A percentile compares a stretch with the other conserved stretches of the same genome.
These are phyloP conservation scores for Fusarium avenaceum DNA, from an alignment of 2,329 filamentous ascomycete species.

Conservation along the genomic window DNA sequence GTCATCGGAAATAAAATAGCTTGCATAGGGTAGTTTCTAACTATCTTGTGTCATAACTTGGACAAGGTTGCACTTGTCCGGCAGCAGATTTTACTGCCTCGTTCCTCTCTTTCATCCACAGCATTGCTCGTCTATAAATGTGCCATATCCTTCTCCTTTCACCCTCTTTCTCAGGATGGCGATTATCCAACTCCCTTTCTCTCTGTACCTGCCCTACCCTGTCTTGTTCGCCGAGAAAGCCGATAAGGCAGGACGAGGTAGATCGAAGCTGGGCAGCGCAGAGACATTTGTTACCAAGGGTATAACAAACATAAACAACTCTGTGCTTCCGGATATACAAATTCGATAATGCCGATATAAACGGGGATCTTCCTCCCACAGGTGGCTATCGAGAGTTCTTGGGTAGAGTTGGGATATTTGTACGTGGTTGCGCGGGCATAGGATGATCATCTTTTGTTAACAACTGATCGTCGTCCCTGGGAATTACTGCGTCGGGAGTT, in stretches of 20 bases:
- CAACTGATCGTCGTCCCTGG: constrained; percentile 27
- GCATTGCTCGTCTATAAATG: constrained; percentile 20
- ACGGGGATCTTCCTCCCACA: constrained; percentile 20
- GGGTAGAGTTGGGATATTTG: constrained; percentile 7
- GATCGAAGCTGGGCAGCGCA: constrained; percentile 30
- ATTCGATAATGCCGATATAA: constrained; percentile 37
- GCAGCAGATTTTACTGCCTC: constrained; percentile 26
- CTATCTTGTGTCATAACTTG: constrained; percentile 36
- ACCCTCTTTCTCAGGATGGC: constrained; percentile 28
- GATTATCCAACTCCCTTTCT: constrained; percentile 18
- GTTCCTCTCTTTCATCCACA: constrained; percentile 28
- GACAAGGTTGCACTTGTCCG: constrained; percentile 23
- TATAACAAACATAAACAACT: constrained; percentile 32
- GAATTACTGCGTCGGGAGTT: constrained; percentile 57
- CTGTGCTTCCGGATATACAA: constrained; percentile 45
- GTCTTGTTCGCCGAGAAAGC: constrained; percentile 20
- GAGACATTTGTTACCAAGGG: constrained; percentile 29
- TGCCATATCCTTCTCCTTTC: constrained; percentile 16
- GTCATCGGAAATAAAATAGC: constrained; percentile 42
- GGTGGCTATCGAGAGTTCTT: constrained; percentile 22
- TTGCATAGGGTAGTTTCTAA: constrained; percentile 29
- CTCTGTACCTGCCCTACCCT: background rate
- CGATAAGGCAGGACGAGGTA: constrained; percentile 28
- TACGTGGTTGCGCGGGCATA: constrained; percentile 25
- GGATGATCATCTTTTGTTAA: constrained; percentile 33